Evolutionary conservation across 345 rosid species (phyloP).

Genomic region (Pistacia vera): DNA sequence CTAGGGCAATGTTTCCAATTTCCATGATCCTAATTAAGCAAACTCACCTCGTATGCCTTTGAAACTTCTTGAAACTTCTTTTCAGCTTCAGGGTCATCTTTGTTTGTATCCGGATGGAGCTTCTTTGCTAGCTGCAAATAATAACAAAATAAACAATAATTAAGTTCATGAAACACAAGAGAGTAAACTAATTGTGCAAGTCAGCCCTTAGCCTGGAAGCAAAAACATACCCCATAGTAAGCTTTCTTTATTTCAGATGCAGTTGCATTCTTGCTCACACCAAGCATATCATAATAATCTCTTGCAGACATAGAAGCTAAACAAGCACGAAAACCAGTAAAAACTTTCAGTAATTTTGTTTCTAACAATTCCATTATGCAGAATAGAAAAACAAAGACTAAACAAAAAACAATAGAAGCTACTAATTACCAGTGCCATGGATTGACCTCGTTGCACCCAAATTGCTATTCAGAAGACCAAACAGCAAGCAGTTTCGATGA

Average conservation of each 20-base stretch:
- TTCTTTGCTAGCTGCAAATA: constrained; percentile 82
- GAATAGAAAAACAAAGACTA: background rate
- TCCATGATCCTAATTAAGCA: background rate
- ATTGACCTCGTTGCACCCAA: constrained; percentile 57
- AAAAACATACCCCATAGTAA: constrained; percentile 71
- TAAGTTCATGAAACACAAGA: background rate
- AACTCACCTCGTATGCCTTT: constrained; percentile 89
- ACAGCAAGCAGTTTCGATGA: constrained; percentile 43
- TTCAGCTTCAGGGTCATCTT: constrained; percentile 99
- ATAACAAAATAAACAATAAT: background rate
- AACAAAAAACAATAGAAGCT: background rate
- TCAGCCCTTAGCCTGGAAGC: background rate
- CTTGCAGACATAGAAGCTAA: constrained; percentile 55
- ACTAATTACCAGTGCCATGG: constrained; percentile 77
- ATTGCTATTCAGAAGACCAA: constrained; percentile 44
- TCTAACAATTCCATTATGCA: background rate
- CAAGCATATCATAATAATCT: constrained; percentile 87
- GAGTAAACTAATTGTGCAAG: background rate
- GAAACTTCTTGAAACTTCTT: constrained; percentile 95
- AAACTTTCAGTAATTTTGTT: background rate
- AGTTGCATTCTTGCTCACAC: constrained; percentile 78
- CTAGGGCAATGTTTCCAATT: constrained; percentile 4
- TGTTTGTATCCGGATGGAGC: constrained; percentile 95
- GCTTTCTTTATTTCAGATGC: constrained; percentile 92
- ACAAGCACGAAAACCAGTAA: background rate